Conservation (phyloP, 176 grass and related monocot genomes). For the Zoysia japonica region DNA sequence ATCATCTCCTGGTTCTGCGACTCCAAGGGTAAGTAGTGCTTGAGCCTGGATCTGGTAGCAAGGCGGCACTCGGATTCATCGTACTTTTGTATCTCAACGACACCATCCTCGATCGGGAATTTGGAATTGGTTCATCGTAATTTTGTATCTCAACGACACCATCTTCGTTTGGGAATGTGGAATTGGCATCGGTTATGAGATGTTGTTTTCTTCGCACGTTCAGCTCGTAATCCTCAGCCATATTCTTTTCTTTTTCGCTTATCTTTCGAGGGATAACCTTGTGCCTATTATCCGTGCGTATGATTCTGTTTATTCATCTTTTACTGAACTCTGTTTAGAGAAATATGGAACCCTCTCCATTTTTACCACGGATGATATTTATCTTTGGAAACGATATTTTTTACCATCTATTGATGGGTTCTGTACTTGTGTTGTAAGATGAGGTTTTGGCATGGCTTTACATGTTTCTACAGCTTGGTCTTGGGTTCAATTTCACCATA, state of each 20-base stretch:
- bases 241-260: too few species aligned
- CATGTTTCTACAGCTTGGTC: background rate
- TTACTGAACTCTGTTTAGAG: background rate
- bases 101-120: too few species aligned
- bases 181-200: background rate
- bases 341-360: background rate
- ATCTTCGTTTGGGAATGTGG: background rate
- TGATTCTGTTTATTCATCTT: background rate
- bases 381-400: background rate
- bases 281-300: background rate
- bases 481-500: background rate
- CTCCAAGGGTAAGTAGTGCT: slow-evolving; percentile 48
- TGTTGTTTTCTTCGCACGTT: background rate
- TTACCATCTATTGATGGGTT: background rate
- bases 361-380: background rate
- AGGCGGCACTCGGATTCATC: background rate
- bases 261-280: too few species aligned
- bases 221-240: too few species aligned
- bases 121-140: background rate
- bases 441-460: background rate
- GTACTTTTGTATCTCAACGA: too few species aligned
- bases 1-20: slow-evolving; percentile 70
- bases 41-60: background rate
- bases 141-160: background rate
- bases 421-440: background rate